phyloP scores from a whole-genome alignment of 2,329 filamentous ascomycete species.

The Thermoascus crustaceus region DNA sequence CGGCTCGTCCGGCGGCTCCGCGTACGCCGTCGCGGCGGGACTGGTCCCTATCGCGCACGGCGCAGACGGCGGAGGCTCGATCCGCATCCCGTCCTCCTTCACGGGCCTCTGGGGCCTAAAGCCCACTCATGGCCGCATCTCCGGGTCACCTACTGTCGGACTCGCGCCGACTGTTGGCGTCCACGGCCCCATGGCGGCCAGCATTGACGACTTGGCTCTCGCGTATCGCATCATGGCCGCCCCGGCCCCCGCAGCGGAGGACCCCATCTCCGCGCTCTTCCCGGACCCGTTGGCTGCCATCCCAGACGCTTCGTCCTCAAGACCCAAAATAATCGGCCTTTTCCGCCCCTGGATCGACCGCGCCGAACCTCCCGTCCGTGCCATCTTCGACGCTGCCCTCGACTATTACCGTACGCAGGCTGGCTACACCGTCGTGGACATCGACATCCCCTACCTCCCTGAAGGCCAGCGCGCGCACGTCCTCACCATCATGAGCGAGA shows the following conservation, averaged over 20 bases:
- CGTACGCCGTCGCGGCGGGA: constrained; percentile 60
- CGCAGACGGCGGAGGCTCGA: constrained; percentile 67
- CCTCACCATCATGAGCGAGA: constrained; percentile 67
- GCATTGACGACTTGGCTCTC: constrained; percentile 66
- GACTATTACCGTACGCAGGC: constrained; percentile 39
- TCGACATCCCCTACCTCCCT: constrained; percentile 49
- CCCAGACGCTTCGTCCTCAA: constrained; percentile 32
- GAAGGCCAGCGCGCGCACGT: constrained; percentile 71
- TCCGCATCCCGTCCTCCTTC: constrained; percentile 65
- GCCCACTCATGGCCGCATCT: constrained; percentile 63
- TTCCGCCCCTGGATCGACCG: constrained; percentile 61
- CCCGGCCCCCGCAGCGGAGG: constrained; percentile 51
- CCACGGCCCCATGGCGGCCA: constrained; percentile 66
- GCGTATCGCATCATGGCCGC: constrained; percentile 74
- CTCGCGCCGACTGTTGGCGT: constrained; percentile 58
- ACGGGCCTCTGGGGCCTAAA: constrained; percentile 80
- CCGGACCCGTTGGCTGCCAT: constrained; percentile 42
- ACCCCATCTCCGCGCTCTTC: constrained; percentile 56
- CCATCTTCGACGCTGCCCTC: constrained; percentile 55
- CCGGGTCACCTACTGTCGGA: constrained; percentile 49
- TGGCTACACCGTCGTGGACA: constrained; percentile 38
- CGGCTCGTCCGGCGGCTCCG: constrained; percentile 70
- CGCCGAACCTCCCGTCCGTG: constrained; percentile 55
- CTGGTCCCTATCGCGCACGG: constrained; percentile 65
- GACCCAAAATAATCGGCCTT: constrained; percentile 54